phyloP scores from a whole-genome alignment of 345 rosid genomes.

The Diplotaxis tenuifolia region DNA sequence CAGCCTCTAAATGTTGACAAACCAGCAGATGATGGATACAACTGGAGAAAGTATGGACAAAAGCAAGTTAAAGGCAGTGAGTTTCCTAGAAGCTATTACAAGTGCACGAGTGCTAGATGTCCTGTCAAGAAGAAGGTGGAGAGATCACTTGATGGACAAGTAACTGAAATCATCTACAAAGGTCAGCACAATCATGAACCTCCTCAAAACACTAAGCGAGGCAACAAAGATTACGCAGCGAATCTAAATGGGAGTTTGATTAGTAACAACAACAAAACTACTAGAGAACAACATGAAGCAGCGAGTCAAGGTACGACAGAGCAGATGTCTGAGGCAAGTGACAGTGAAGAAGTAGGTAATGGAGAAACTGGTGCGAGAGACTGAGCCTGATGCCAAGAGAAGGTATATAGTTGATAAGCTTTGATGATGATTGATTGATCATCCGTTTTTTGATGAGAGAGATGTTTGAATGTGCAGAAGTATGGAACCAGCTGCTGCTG shows the following conservation, averaged over 20 bases:
- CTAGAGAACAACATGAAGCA: constrained; percentile 54
- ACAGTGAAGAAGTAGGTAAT: constrained; percentile 70
- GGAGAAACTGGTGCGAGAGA: constrained; percentile 46
- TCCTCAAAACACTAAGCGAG: constrained; percentile 61
- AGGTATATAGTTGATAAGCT: constrained; percentile 40
- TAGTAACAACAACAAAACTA: constrained; percentile 37
- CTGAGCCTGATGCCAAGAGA: constrained; percentile 75
- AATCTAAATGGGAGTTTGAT: constrained; percentile 39
- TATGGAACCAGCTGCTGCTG: constrained; percentile 43
- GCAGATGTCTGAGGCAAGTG: constrained; percentile 57
- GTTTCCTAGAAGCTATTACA: constrained; percentile 86
- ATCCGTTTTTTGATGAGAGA: neutral
- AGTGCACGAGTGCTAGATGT: constrained; percentile 68
- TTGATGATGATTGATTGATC: constrained; percentile 15
- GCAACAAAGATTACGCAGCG: constrained; percentile 29
- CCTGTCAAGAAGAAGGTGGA: constrained; percentile 93
- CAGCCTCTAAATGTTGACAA: constrained; percentile 50
- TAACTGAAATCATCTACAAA: constrained; percentile 81
- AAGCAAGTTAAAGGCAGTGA: constrained; percentile 92
- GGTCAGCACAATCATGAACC: constrained; percentile 79
- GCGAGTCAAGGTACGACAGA: constrained; percentile 56
- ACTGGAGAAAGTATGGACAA: constrained; percentile 94
- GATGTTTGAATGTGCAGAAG: constrained; percentile 44
- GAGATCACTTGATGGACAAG: constrained; percentile 74
- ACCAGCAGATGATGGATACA: constrained; percentile 74